Conservation (phyloP, 148 eudicot species). For the Hydrangea macrophylla region DNA sequence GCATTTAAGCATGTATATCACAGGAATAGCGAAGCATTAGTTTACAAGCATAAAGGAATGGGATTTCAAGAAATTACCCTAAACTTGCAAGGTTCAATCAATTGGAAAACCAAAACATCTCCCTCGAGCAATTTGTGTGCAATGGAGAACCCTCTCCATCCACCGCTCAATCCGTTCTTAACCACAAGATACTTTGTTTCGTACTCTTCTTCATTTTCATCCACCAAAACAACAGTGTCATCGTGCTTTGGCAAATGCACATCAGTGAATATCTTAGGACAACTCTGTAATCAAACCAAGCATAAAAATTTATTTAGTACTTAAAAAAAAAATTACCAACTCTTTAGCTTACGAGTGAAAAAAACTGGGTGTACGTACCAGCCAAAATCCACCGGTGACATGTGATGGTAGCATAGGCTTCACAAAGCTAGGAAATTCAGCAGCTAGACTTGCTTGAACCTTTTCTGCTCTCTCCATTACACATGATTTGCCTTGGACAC, state of each 20-base stretch:
- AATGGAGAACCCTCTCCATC: slow-evolving; percentile 50
- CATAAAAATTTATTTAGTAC: background rate
- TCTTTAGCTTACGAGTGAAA: background rate
- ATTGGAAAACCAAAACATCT: slow-evolving; percentile 42
- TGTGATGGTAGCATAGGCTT: slow-evolving; percentile 49
- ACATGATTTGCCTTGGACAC: slow-evolving; percentile 7
- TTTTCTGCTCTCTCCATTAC: slow-evolving; percentile 31
- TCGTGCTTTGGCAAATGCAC: slow-evolving; percentile 38
- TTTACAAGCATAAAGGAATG: background rate
- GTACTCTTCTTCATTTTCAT: slow-evolving; percentile 25
- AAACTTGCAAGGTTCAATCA: slow-evolving; percentile 32
- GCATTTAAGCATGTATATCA: too few relatives aligned
- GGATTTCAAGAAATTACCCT: slow-evolving; percentile 22
- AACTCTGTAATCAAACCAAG: slow-evolving; percentile 20
- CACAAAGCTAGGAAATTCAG: slow-evolving; percentile 29
- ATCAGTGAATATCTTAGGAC: slow-evolving; percentile 27
- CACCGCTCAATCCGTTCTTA: slow-evolving; percentile 42
- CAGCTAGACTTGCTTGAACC: slow-evolving; percentile 28
- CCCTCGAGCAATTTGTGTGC: slow-evolving; percentile 38
- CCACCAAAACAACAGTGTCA: slow-evolving; percentile 26
- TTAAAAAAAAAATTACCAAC: background rate
- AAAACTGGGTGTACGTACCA: slow-evolving; percentile 23
- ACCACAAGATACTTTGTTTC: slow-evolving; percentile 27
- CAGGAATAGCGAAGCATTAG: too few relatives aligned
- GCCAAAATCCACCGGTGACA: slow-evolving; percentile 51